Evolutionary conservation across 1,284 basidiomycete species (phyloP).

Genomic region (Coriolopsis trogii): DNA sequence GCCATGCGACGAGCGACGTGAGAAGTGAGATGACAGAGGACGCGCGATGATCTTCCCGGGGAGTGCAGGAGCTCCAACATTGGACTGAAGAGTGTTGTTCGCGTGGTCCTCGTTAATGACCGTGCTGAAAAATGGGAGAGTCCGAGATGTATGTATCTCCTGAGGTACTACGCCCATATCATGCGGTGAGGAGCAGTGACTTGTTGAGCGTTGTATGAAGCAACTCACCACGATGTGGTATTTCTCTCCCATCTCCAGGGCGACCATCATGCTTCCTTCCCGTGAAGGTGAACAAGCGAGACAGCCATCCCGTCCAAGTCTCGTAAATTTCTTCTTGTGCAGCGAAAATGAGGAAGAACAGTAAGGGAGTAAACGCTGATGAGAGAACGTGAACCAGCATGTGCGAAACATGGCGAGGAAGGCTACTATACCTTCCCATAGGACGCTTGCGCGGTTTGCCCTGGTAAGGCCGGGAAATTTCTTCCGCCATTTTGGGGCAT

Average conservation of each 20-base stretch:
- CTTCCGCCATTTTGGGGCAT: not conserved
- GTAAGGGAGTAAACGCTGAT: slow-evolving; percentile 25
- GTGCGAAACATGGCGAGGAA: not conserved
- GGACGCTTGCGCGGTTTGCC: slow-evolving; percentile 14
- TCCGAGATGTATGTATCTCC: slow-evolving; percentile 6
- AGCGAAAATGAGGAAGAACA: slow-evolving; percentile 32
- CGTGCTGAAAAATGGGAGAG: too few relatives aligned
- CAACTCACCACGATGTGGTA: slow-evolving; percentile 14
- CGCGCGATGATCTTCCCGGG: slow-evolving; percentile 13
- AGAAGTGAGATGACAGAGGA: slow-evolving; percentile 7
- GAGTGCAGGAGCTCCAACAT: too few relatives aligned
- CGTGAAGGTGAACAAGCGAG: slow-evolving; percentile 1
- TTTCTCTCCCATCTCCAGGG: not conserved
- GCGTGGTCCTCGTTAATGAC: too few relatives aligned
- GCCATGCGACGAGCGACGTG: slow-evolving; percentile 2
- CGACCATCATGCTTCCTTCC: not conserved
- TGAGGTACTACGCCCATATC: slow-evolving; percentile 4
- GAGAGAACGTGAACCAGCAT: not conserved
- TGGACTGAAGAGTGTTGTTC: too few relatives aligned
- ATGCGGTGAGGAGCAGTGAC: not conserved
- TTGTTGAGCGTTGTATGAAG: too few relatives aligned
- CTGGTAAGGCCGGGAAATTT: slow-evolving; percentile 5
- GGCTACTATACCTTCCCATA: slow-evolving; percentile 30
- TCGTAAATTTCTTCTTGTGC: slow-evolving; percentile 32
- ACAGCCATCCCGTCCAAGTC: slow-evolving; percentile 27